Base-by-base conservation (phyloP, 2,329 filamentous ascomycete species). In the Ophiostoma ips region DNA sequence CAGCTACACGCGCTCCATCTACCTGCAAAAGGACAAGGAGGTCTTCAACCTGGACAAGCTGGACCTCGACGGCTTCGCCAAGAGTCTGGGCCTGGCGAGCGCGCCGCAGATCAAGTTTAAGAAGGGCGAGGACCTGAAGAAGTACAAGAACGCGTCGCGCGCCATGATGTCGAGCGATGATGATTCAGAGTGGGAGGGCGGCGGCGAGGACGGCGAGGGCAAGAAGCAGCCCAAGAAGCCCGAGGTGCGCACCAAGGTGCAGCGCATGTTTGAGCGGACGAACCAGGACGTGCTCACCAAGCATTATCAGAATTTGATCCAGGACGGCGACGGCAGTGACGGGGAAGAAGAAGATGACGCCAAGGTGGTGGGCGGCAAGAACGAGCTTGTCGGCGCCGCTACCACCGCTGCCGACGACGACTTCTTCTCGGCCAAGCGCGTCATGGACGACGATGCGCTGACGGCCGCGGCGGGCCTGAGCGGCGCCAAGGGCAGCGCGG, bases 211-310 rank as follows among this genome's bases (percentile, higher is more conserved):
- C 41, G 69, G 63, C 12, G 68, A 62, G 13, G 31, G 19, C 36
- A 40, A 63, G 53, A 79, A 77, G 63, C 33, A 76, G 63, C 33
- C 45, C 41, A 79, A 81, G 66, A 82, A 85, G 67, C 71, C 74
- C 11, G 77, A 81, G 58, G 86, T 95, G 16, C 79, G 88, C 54
- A 98, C 94, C 31, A 96, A 95, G 65, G 94, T 94, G 63, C 88
- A 98, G 65, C 83, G 87, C 58, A 96, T 98, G 92, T 95, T 96
- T 66, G 90, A 95, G 70, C 77, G 92, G 53, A 85, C 84, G 58
- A 98, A 98, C 66, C 90, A 96, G 66, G 89, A 95, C 62, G 85
- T 98, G 31, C 68, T 98, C 56, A 89, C 90, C n/a, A 81, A 83
- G 50, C 92, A 98, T 67, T 96, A 95, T 70, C 79, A 80, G 53